Evolutionary conservation across 169 alveolate genomes (phyloP).

Genomic region (Plasmodium sp.): DNA sequence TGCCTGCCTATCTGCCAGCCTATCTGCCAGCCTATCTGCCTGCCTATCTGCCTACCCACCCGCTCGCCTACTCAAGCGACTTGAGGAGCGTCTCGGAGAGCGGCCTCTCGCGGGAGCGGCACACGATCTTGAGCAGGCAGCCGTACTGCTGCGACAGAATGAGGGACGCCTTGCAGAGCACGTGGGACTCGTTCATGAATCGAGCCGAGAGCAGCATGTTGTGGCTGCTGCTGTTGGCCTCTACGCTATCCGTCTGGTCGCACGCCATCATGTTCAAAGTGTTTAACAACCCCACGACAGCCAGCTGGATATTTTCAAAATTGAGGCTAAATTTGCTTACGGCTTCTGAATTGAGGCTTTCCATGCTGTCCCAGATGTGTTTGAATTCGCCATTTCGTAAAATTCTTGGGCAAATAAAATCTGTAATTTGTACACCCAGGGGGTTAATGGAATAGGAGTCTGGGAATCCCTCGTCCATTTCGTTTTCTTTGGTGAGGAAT

Average conservation of each 20-base stretch:
- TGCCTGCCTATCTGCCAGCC: too few relatives aligned
- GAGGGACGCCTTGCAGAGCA: constrained; percentile 76
- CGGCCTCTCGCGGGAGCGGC: constrained; percentile 70
- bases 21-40: too few relatives aligned
- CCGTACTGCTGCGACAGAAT: constrained; percentile 78
- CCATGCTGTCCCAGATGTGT: constrained; percentile 76
- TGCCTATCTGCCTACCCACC: too few relatives aligned
- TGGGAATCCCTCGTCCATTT: constrained; percentile 74
- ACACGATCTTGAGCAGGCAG: constrained; percentile 77
- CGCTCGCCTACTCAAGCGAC: constrained; percentile 56
- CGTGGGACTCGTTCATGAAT: constrained; percentile 64
- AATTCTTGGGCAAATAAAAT: constrained; percentile 70
- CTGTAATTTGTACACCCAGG: constrained; percentile 74
- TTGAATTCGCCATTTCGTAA: constrained; percentile 78
- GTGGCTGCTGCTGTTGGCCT: constrained; percentile 69
- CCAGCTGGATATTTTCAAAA: constrained; percentile 76
- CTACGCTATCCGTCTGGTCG: constrained; percentile 75
- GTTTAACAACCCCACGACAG: constrained; percentile 78
- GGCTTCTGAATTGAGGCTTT: constrained; percentile 60
- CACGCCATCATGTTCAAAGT: constrained; percentile 76
- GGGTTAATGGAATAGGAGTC: constrained; percentile 80
- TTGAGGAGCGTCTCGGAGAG: constrained; percentile 73
- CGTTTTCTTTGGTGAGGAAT: constrained; percentile 74
- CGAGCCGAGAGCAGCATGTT: constrained; percentile 77
- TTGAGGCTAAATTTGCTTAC: constrained; percentile 78